Base-by-base conservation (phyloP, 1,139 yeast species). In the Kazachstania sp. region DNA sequence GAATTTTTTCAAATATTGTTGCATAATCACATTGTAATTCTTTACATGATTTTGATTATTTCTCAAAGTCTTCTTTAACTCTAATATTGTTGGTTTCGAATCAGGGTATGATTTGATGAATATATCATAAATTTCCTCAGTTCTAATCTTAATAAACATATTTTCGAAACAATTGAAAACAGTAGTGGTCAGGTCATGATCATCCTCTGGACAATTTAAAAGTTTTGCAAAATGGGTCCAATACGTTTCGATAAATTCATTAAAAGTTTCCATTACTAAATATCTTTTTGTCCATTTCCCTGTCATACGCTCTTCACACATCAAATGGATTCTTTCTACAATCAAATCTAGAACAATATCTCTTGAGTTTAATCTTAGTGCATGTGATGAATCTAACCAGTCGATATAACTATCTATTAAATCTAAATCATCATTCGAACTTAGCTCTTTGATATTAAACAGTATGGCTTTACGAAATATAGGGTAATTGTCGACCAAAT, bases 121-220 rank as follows among this genome's bases (percentile, higher is more conserved):
- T 40, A 88, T 74, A 28, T 78, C 79, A 58, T 76, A 86, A 18
- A 86, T 75, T 60, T 90, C 95, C 0, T 63, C 58, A 1, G 77
- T 78, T 49, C 96, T 64, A 34, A 81, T 50, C 66, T 70, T 51
- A 19, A 61, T 47, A 41, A 59, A 62, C 37, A 57, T 54, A 18
- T 49, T 54, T 38, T 58, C 62, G 47, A 63, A 60, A 45, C 55
- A 52, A 28, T 54, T 49, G 43, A 54, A 59, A 4, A 61, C 46
- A 4, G 54, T 50, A 15, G 53, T 72, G 65, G 49, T 77, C 66
- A 51, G 51, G 30, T 49, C 68, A 50, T 58, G 64, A 50, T 46
- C 60, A 42, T 61, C 61, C 37, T 58, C 59, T 1, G 58, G 53
- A 41, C 58, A 55, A 13, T 51, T 49, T 11, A 62, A 42, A 19